A percentile compares a stretch with the other conserved stretches of the same genome.
Conservation (phyloP, 345 rosid species). For the Brassica juncea region DNA sequence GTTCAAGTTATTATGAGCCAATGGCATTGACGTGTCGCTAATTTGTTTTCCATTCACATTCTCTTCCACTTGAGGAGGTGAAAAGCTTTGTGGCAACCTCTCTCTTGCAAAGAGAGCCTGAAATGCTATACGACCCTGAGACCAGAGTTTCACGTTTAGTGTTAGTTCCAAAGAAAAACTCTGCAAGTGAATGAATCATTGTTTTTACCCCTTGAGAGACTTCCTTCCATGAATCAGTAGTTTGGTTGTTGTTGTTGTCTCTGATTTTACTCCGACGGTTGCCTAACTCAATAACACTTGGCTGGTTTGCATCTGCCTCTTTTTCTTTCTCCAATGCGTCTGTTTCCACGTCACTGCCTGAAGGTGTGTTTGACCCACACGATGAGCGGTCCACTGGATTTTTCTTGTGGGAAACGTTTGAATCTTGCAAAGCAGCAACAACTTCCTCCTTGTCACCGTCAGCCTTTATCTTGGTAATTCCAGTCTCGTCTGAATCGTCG, state of each 20-base stretch:
- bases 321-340: slow-evolving; percentile 49
- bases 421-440: slow-evolving; percentile 47
- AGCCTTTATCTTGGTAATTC: slow-evolving; percentile 45
- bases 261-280: slow-evolving; percentile 60
- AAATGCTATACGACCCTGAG: slow-evolving; percentile 87
- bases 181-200: not conserved
- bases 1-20: slow-evolving; percentile 43
- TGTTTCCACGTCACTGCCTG: slow-evolving; percentile 82
- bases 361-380: slow-evolving; percentile 88
- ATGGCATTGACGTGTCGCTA: slow-evolving; percentile 25
- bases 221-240: slow-evolving; percentile 79
- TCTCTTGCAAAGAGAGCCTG: slow-evolving; percentile 85
- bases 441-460: slow-evolving; percentile 52
- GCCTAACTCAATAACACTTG: slow-evolving; percentile 43
- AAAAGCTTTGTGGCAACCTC: slow-evolving; percentile 92
- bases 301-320: slow-evolving; percentile 54
- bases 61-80: slow-evolving; percentile 55
- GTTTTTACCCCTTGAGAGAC: slow-evolving; percentile 78
- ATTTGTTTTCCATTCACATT: slow-evolving; percentile 36
- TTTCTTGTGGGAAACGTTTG: slow-evolving; percentile 43
- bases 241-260: slow-evolving; percentile 45
- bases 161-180: not conserved
- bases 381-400: slow-evolving; percentile 85
- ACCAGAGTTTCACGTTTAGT: not conserved
- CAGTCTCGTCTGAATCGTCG: slow-evolving; percentile 62